These are phyloP conservation scores for Rhodocollybia butyracea DNA, from an alignment of 768 basidiomycete genomes.

Conservation along the genomic window DNA sequence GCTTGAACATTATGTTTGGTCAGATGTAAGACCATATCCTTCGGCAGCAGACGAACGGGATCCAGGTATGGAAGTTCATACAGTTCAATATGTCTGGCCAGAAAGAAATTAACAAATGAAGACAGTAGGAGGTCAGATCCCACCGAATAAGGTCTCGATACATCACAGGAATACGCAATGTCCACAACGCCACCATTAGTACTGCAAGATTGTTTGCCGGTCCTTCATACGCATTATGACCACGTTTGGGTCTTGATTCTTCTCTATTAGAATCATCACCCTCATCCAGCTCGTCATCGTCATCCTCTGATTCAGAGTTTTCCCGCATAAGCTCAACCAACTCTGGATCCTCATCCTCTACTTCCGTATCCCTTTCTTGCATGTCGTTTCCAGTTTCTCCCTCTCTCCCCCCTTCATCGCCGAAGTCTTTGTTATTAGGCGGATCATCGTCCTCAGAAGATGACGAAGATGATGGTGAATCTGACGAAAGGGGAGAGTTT, in stretches of 20 bases:
- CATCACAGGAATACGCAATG: conserved; percentile 69
- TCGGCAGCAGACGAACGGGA: conserved; percentile 58
- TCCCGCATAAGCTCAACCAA: conserved; percentile 39
- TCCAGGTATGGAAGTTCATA: conserved; percentile 83
- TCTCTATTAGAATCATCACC: conserved; percentile 9
- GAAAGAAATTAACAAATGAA: conserved; percentile 7
- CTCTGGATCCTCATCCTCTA: conserved; percentile 29
- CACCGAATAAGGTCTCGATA: conserved; percentile 75
- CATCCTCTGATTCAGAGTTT: conserved; percentile 40
- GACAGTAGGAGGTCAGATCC: conserved; percentile 19
- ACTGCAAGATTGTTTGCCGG: conserved; percentile 57
- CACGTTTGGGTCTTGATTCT: conserved; percentile 8
- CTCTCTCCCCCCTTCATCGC: conserved; percentile 12
- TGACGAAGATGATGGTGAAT: conserved; percentile 12
- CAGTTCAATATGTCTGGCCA: conserved; percentile 63
- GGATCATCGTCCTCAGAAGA: conserved; percentile 20
- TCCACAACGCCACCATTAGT: conserved; percentile 76
- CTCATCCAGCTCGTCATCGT: conserved; percentile 24
- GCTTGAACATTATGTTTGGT: conserved; percentile 66
- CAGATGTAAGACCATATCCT: conserved; percentile 61
- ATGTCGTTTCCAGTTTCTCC: conserved; percentile 9
- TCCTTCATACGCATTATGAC: conserved; percentile 30
- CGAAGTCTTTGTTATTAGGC: conserved; percentile 4
- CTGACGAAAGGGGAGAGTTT: not conserved
- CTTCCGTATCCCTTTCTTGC: conserved; percentile 13